Base-by-base conservation (phyloP, 208 protist genomes). In the Trypanosoma brucei region DNA sequence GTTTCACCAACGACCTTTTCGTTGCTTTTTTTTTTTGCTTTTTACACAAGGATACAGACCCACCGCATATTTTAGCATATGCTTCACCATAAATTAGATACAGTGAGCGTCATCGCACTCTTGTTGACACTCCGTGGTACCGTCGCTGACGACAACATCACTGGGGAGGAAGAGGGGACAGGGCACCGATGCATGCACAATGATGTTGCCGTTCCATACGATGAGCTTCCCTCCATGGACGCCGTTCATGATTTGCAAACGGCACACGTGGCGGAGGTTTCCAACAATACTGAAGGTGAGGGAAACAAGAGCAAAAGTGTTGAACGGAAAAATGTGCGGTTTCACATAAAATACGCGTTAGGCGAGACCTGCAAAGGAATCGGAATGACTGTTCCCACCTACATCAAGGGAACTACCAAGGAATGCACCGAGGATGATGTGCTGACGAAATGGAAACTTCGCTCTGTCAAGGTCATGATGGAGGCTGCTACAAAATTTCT, bases 391-490 rank as follows among this genome's bases (percentile, higher is more conserved):
- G 63, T 78, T 3, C 1, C 56, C 4, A 57, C 39, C 35, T 71
- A 63, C 52, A 22, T 50, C 7, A 52, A 38, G 30, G 63, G 64
- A 9, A 61, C 14, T 49, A 70, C 6, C 33, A 48, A 62, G 8
- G 49, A 8, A 6, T 87, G 81, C 55, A 46, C 7, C 1, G 55
- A 13, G 31, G 58, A 64, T 2, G 81, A 87, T 60, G 54, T 87
- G 3, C 51, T 87, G 3, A 81, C 76, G 2, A 31, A 57, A 22
- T 33, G 35, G 5, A 87, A 83, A 59, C 35, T 56, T 33, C 40
- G 30, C 2, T 35, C 46, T 6, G 13, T 81, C 9, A 52, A 65
- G 0, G 42, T 38, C 3, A 66, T 75, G 3, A 44, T 77, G 44
- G 11, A 75, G 9, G 37, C 9, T 42, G 62, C 76, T 7, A 44